Evolutionary conservation across 257 asterid genomes (phyloP).

Genomic region (Agastache rugosa): DNA sequence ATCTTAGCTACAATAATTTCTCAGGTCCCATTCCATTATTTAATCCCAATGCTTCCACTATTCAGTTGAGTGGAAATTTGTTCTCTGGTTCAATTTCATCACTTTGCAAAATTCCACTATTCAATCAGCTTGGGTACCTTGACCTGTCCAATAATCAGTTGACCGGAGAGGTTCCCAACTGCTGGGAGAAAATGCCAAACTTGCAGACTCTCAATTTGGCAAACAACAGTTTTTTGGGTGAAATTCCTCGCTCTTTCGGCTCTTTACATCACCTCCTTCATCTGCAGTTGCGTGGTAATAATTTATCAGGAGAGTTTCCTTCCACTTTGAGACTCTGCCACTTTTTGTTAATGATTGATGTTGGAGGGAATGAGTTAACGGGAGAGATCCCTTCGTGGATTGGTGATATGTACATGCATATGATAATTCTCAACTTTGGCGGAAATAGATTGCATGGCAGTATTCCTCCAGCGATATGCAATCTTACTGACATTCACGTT

Average conservation of each 20-base stretch:
- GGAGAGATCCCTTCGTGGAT: slow-evolving; percentile 37
- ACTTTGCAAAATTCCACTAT: no score
- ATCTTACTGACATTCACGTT: no score
- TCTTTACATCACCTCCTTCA: not conserved
- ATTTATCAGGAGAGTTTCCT: slow-evolving; percentile 5
- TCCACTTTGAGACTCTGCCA: not conserved
- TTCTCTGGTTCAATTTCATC: no score
- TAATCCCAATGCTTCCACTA: no score
- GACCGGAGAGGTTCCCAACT: slow-evolving; percentile 42
- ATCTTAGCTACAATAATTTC: no score
- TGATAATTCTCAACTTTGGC: slow-evolving; percentile 8
- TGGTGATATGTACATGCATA: not conserved
- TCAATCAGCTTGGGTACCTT: no score
- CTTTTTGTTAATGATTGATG: not conserved
- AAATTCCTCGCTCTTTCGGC: slow-evolving; percentile 33
- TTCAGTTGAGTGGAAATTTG: no score
- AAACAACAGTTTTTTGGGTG: slow-evolving; percentile 31
- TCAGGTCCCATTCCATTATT: no score
- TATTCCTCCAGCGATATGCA: no score
- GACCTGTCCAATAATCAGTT: no score
- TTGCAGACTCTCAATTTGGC: slow-evolving; percentile 23
- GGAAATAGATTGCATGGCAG: no score
- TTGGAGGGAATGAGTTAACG: slow-evolving; percentile 29
- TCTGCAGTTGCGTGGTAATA: slow-evolving; percentile 23
- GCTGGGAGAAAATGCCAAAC: slow-evolving; percentile 36